These are phyloP conservation scores for Syzygium grande DNA, from an alignment of 345 rosid species.

Conservation along the genomic window DNA sequence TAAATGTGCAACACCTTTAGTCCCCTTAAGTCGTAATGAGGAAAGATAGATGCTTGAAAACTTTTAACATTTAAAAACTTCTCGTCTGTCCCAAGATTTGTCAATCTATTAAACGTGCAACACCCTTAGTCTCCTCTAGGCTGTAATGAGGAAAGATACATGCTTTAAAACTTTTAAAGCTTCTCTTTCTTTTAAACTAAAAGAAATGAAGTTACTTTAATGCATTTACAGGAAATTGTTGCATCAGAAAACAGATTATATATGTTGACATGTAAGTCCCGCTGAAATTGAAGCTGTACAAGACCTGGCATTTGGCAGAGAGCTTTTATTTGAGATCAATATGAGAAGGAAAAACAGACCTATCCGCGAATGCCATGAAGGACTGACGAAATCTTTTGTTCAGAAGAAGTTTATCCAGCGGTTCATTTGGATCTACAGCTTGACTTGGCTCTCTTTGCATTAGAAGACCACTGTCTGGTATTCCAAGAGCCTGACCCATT, in stretches of 20 bases:
- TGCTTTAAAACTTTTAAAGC: background rate
- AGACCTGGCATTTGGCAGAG: background rate
- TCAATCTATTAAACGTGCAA: background rate
- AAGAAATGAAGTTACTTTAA: background rate
- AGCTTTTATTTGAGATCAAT: background rate
- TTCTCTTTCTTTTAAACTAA: background rate
- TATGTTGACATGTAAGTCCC: background rate
- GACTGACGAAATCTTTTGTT: conserved; percentile 72
- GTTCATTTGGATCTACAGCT: conserved; percentile 49
- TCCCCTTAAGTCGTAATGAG: background rate
- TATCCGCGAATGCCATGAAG: conserved; percentile 86
- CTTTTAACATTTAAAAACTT: background rate
- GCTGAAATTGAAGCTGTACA: background rate
- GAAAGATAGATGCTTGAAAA: background rate
- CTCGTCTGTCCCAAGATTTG: background rate
- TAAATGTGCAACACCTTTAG: background rate
- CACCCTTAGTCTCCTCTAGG: background rate
- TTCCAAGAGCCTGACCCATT: conserved; percentile 86
- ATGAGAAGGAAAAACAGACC: conserved; percentile 28
- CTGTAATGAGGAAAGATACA: background rate
- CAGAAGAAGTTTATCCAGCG: conserved; percentile 79
- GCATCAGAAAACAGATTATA: background rate
- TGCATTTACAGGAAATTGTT: background rate
- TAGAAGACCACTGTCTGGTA: conserved; percentile 75
- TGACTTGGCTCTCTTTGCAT: conserved; percentile 37